Evolutionary conservation across 2,329 filamentous ascomycete genomes (phyloP), one percentile per base, ranked within the genome.

Genomic region (Cryphonectria radicalis): DNA sequence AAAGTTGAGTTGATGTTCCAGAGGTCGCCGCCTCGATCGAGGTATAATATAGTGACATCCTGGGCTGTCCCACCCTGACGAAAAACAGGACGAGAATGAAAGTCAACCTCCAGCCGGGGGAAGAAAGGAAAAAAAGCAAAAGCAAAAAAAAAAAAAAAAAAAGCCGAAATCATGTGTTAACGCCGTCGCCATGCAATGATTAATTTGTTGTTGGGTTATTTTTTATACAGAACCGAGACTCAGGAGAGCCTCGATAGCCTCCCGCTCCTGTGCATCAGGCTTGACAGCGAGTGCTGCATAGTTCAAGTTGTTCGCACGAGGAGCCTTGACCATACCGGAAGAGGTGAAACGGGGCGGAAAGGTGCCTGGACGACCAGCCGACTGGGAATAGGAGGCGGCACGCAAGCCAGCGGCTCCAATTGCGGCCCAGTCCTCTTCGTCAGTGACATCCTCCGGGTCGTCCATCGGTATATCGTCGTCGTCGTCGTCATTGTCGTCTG

Each of bases 371-470:
- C 88, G 81, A 86, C 91, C 82, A 69, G 80, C 84, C 19, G 67
- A 69, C n/a, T 69, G 55, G 76, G 84, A 87, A 76, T 82, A 87
- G 69, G 87, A 91, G 65, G 87, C 86, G 72, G 89, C 88, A 74
- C 95, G 91, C 76, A 98, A 87, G 75, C 93, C 93, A 69, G 92
- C 94, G 42, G 95, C 93, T 69, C 94, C 95, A 73, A 97, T 92
- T 67, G 92, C 90, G 63, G 93, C 93, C 95, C 95, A 98, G 82
- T 98, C 95, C 81, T 98, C 95, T 79, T 98, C 94, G 79, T 98
- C 96, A 35, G 96, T 98, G 72, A 93, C 88, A 78, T 97, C 94
- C 75, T 92, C 91, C 73, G 93, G 90, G 78, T 97, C 92, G 76
- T 93, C 92, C 84, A 91, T 89, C 82, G 80, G 86, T 75, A 84